These are phyloP conservation scores for Ophiosphaerella korrae DNA, from an alignment of 2,329 filamentous ascomycete species.

Conservation along the genomic window DNA sequence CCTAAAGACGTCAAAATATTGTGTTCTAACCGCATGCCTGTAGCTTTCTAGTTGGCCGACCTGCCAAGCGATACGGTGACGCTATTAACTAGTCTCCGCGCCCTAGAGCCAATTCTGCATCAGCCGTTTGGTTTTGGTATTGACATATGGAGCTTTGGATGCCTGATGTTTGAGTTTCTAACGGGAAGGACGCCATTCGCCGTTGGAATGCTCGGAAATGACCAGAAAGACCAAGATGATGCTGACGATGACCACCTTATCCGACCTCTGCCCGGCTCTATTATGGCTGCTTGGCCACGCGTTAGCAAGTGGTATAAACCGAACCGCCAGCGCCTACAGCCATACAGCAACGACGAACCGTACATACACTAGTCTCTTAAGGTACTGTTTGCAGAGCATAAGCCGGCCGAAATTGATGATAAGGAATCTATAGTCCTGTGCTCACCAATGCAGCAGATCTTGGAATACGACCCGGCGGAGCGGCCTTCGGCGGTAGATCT, in stretches of 20 bases:
- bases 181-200: conserved; percentile 27
- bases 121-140: conserved; percentile 36
- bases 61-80: conserved; percentile 26
- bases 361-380: conserved; percentile 23
- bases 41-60: conserved; percentile 30
- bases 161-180: conserved; percentile 39
- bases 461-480: conserved; percentile 35
- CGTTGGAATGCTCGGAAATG: conserved; percentile 20
- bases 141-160: conserved; percentile 44
- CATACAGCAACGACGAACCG: conserved; percentile 13
- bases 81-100: conserved; percentile 30
- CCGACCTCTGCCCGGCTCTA: conserved; percentile 30
- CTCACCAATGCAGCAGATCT: conserved; percentile 31
- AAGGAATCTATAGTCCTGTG: conserved; percentile 32
- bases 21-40: neutral
- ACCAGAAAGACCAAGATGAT: conserved; percentile 23
- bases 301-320: conserved; percentile 31
- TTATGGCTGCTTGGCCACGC: conserved; percentile 30
- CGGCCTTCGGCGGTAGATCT: conserved; percentile 34
- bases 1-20: neutral
- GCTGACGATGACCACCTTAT: conserved; percentile 38
- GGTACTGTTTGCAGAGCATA: conserved; percentile 25
- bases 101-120: conserved; percentile 40
- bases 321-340: conserved; percentile 26
- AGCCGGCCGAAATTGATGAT: conserved; percentile 27